Evolutionary conservation across 2,329 filamentous ascomycete genomes (phyloP).

Genomic region (Monosporascus sp.): DNA sequence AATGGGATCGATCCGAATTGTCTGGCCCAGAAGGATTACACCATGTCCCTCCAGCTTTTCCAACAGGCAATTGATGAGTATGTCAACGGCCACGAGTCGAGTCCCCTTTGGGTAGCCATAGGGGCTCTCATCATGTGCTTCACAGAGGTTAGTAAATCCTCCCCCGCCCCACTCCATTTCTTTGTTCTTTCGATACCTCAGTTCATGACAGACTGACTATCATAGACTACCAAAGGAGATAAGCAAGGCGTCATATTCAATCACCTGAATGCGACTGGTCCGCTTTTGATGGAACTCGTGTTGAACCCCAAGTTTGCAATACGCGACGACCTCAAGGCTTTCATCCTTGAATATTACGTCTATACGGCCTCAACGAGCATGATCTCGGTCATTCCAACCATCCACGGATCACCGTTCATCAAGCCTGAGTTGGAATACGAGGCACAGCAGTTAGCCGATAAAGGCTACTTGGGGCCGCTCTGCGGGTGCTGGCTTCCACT

Average conservation of each 20-base stretch:
- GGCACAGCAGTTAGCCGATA: conserved; percentile 23
- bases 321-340: conserved; percentile 34
- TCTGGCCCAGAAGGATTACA: conserved; percentile 32
- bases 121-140: conserved; percentile 42
- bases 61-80: conserved; percentile 30
- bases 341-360: conserved; percentile 44
- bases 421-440: conserved; percentile 25
- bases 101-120: conserved; percentile 35
- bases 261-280: conserved; percentile 39
- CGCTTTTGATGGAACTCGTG: conserved; percentile 33
- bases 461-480: conserved; percentile 31
- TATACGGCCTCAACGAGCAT: conserved; percentile 42
- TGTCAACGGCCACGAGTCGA: conserved; percentile 27
- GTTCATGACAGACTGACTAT: conserved; percentile 7
- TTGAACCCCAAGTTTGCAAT: conserved; percentile 25
- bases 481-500: conserved; percentile 36
- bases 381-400: conserved; percentile 35
- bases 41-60: conserved; percentile 31
- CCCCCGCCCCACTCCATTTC: fast-evolving
- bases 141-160: conserved; percentile 33
- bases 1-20: conserved; percentile 18
- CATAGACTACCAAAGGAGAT: conserved; percentile 37
- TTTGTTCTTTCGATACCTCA: too few relatives aligned
- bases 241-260: conserved; percentile 41
- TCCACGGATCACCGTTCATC: conserved; percentile 24